Base-by-base conservation (phyloP, 306 rosid species). In the Castanospermum australe region DNA sequence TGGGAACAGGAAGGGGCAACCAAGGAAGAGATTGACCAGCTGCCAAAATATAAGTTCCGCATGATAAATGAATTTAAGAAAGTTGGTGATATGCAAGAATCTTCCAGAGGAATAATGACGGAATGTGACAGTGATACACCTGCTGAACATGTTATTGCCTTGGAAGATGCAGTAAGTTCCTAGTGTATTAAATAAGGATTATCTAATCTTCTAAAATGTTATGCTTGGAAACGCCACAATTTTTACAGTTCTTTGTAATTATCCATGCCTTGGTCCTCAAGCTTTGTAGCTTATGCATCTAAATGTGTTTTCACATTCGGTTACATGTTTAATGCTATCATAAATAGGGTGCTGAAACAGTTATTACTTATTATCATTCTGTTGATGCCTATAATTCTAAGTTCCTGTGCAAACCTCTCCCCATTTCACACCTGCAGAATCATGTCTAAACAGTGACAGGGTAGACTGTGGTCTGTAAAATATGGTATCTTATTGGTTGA, bases 1-100 rank as follows among this genome's bases (percentile, higher is more conserved):
- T 75, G 82, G 67, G 32, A 81, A 75, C 85, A 95, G 99, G 98
- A 90, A 55, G 98, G 99, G 60, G 98, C 98, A n/a, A 90, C 97
- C 17, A 80, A 77, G 76, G 98, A 90, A 70, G 98, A 95, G 76
- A 93, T 95, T 28, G 88, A 91, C 21, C 87, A 63, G 85, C 80
- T 95, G 75, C 97, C 96, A 11, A 93, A 86, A 87, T 95, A 85
- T 84, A 87, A 77, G 82, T 95, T 89, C 74, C 75, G 62, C 14
- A 71, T 76, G 44, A 65, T 68, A 48, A 81, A 78, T 39, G 93
- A 89, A 45, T 28, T 67, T 18, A 82, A 88, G 87, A 84, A 81
- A 73, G 86, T 67, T 24, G 79, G 83, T 18, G 90, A 86, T 79
- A 79, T 76, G 61, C 87, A 86, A 86, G 92, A 87, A 86, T 85